phyloP scores from a whole-genome alignment of 1,139 yeast species.

The Debaryomyces udenii region DNA sequence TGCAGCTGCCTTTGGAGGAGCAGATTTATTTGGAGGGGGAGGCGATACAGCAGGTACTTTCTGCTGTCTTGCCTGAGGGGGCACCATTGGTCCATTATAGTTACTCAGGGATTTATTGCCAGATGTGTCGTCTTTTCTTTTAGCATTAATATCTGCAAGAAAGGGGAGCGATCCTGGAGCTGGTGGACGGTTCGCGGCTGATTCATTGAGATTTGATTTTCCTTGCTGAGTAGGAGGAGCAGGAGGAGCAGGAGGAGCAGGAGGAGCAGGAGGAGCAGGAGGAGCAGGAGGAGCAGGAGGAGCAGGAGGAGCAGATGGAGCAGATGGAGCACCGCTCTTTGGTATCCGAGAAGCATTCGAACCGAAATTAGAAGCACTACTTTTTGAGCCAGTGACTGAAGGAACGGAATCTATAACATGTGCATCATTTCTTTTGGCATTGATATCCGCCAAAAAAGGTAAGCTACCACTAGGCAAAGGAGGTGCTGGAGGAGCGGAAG shows the following conservation, averaged over 20 bases:
- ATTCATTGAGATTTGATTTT: background rate
- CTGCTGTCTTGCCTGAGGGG: background rate
- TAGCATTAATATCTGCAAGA: constrained; percentile 45
- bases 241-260: constrained; percentile 16
- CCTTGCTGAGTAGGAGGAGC: constrained; percentile 5
- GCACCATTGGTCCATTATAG: background rate
- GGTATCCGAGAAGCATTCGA: constrained; percentile 12
- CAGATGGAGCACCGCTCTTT: background rate
- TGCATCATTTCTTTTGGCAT: constrained; percentile 54
- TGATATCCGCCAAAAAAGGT: constrained; percentile 59
- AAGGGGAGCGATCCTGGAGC: constrained; percentile 36
- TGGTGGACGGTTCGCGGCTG: constrained; percentile 17
- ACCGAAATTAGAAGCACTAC: background rate
- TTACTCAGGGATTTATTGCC: constrained; percentile 7
- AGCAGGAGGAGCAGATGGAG: constrained; percentile 11
- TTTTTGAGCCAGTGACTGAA: background rate
- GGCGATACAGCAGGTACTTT: constrained; percentile 12
- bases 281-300: constrained; percentile 19
- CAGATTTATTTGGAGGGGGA: constrained; percentile 15
- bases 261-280: constrained; percentile 17
- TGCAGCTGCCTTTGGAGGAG: too few relatives aligned
- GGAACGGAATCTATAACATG: constrained; percentile 57
- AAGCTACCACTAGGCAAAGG: constrained; percentile 27
- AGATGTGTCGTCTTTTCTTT: constrained; percentile 32
- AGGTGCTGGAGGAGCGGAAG: constrained; percentile 28